A percentile compares a stretch with the other conserved stretches of the same genome.
Conservation (phyloP, 495 filamentous ascomycete genomes). For the Achaetomiella virescens region DNA sequence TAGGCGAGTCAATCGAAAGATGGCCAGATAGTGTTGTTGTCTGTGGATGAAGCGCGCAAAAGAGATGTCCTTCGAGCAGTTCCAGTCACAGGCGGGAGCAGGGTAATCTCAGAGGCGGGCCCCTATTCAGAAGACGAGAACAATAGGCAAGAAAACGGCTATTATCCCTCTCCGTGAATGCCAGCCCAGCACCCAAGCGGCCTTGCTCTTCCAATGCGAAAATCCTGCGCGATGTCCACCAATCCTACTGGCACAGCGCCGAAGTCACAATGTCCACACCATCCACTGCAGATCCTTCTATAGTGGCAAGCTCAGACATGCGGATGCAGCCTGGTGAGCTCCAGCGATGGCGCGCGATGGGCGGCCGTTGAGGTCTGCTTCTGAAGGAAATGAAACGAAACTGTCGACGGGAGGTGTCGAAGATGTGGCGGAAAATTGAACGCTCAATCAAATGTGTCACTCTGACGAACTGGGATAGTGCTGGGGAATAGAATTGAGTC, state of each 20-base stretch:
- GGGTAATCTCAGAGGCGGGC: constrained; percentile 4
- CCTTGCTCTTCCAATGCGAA: not conserved
- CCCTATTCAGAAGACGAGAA: constrained; percentile 14
- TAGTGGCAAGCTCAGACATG: not conserved
- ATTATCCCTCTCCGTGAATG: constrained; percentile 10
- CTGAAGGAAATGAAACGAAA: too few relatives aligned
- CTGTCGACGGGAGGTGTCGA: too few relatives aligned
- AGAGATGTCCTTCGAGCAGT: not conserved
- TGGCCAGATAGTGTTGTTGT: not conserved
- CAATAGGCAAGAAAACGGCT: constrained; percentile 15
- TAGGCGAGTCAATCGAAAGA: constrained; percentile 1
- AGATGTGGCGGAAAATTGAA: too few relatives aligned
- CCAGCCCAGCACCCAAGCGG: not conserved
- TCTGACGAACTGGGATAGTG: too few relatives aligned
- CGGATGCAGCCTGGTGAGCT: not conserved
- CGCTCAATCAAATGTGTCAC: too few relatives aligned
- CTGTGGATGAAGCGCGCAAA: not conserved
- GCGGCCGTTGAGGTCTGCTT: too few relatives aligned
- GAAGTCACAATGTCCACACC: constrained; percentile 11
- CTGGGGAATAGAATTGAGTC: too few relatives aligned
- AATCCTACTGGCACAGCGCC: constrained; percentile 1
- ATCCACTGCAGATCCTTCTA: constrained; percentile 6
- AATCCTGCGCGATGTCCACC: not conserved
- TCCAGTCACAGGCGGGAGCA: constrained; percentile 13
- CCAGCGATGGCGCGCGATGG: too few relatives aligned